Conservation (phyloP, 257 asterid genomes). For the Nicotiana tabacum region DNA sequence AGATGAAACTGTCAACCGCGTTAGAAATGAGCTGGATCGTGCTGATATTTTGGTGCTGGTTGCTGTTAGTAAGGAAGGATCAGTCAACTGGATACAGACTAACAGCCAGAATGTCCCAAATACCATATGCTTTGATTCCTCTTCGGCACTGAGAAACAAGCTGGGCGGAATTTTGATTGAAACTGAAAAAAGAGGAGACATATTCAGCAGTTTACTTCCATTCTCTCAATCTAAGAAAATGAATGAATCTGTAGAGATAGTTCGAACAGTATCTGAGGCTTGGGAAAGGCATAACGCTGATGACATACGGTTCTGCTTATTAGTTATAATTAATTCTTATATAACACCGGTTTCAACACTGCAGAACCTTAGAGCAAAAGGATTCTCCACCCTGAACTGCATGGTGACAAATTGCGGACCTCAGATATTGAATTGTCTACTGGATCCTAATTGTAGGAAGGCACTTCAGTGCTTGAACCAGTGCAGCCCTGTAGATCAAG, state of each 20-base stretch:
- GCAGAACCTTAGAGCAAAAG: constrained; percentile 81
- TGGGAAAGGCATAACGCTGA: constrained; percentile 83
- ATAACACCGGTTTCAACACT: constrained; percentile 64
- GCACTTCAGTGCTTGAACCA: constrained; percentile 88
- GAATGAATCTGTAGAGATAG: constrained; percentile 51
- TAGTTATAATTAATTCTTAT: constrained; percentile 74
- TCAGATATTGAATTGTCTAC: constrained; percentile 69
- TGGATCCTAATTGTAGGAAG: constrained; percentile 77
- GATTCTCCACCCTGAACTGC: constrained; percentile 72
- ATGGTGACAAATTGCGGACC: constrained; percentile 81
- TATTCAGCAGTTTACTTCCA: constrained; percentile 39
- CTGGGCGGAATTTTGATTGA: constrained; percentile 54
- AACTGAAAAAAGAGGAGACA: constrained; percentile 28
- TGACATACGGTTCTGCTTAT: constrained; percentile 78
- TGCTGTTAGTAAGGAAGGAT: constrained; percentile 55
- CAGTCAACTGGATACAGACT: constrained; percentile 54
- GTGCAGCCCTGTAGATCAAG: constrained; percentile 94
- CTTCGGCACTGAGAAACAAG: constrained; percentile 49
- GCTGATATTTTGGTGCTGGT: constrained; percentile 60
- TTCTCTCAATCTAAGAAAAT: constrained; percentile 39
- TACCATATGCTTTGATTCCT: constrained; percentile 68
- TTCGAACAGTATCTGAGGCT: constrained; percentile 51
- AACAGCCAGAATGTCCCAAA: constrained; percentile 38
- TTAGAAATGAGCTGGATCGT: constrained; percentile 27
- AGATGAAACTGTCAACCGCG: constrained; percentile 17